Base-by-base conservation (phyloP, 768 basidiomycete genomes). In the Favolaschia claudopus region DNA sequence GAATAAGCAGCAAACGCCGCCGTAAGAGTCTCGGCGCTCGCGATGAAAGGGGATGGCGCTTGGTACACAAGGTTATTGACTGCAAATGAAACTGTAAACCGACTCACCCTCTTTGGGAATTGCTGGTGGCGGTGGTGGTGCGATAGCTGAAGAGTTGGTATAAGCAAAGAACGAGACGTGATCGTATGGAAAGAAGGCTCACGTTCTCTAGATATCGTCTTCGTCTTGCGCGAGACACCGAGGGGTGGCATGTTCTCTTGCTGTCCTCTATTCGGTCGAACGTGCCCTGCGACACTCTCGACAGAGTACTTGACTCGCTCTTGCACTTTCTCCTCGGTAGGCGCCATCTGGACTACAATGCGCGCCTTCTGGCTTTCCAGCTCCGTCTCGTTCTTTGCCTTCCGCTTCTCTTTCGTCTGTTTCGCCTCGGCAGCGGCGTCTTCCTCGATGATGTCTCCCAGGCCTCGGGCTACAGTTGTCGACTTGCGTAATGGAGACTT, bases 281-380 rank as follows among this genome's bases (percentile, higher is more conserved):
- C 8, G 50, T 39, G 52, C n/a, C 24, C 42, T 28, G 46, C 55
- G 28, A 52, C 59, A 36, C 64, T 70, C 58, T 68, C 68, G 19
- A 44, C 46, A 46, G 28, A 31, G 20, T 50, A 38, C 46, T 47
- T 58, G 48, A 43, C 49, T 50, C 72, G 69, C 27, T 76, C 71
- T 62, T 73, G 75, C 39, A 69, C 72, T 53, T 69, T 71, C 17
- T 49, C 61, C 8, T 75, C 73, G 61, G 69, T 73, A 52, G 89
- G 89, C 4, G 87, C 92, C 94, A 96, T 96, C 78, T 96, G 93
- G 45, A 93, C 92, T 2, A 96, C 95, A 58, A 96, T 95, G 53
- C 94, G 82, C 44, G 94, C 94, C 76, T 96, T 96, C 76, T 95
- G 95, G 12, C 86, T 85, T 71, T 94, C 94, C 33, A 96, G 77